Evolutionary conservation across 2,329 filamentous ascomycete genomes (phyloP).

Genomic region (Cladophialophora bantiana): DNA sequence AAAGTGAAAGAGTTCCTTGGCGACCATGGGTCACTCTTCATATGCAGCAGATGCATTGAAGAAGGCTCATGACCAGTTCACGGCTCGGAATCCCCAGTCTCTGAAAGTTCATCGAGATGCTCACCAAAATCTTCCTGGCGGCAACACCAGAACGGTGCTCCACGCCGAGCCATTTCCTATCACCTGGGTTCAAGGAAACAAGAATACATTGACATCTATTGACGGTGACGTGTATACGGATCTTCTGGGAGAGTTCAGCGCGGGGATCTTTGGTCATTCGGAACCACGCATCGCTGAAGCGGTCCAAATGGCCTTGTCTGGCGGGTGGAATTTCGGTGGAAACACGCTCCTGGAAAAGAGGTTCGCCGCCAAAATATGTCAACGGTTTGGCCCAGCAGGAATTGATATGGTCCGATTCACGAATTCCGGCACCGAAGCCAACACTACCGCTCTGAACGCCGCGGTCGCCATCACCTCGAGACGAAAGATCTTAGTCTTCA

Average conservation of each 20-base stretch:
- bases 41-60: constrained; percentile 4
- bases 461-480: not conserved
- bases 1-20: not conserved
- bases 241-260: constrained; percentile 68
- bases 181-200: constrained; percentile 41
- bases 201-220: constrained; percentile 42
- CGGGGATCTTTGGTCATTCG: constrained; percentile 71
- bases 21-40: not conserved
- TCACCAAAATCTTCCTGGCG: constrained; percentile 39
- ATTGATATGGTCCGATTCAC: constrained; percentile 64
- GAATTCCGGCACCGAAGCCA: constrained; percentile 72
- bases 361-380: constrained; percentile 59
- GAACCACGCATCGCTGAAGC: constrained; percentile 61
- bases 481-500: constrained; percentile 72
- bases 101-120: constrained; percentile 22
- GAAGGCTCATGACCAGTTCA: constrained; percentile 2
- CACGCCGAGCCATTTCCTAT: constrained; percentile 45
- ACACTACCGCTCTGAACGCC: constrained; percentile 64
- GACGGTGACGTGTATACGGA: constrained; percentile 59
- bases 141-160: constrained; percentile 43
- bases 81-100: not conserved
- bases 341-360: constrained; percentile 60
- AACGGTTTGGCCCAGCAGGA: constrained; percentile 53
- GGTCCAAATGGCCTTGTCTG: constrained; percentile 54
- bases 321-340: constrained; percentile 63